These are phyloP conservation scores for Boletellus deceptivus DNA, from an alignment of 1,284 basidiomycete species.

Conservation along the genomic window DNA sequence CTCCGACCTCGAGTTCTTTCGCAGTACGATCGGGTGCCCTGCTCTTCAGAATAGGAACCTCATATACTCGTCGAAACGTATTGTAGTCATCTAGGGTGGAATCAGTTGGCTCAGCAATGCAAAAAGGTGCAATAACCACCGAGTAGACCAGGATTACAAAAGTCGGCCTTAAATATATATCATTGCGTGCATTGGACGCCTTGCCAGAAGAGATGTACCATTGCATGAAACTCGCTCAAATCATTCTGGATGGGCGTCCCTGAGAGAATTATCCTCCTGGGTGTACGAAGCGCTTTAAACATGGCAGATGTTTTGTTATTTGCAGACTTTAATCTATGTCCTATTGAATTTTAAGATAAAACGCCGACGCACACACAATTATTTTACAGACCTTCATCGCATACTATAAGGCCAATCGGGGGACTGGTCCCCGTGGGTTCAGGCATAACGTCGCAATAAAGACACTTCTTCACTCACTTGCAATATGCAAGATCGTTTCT, in stretches of 20 bases:
- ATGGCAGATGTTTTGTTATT: constrained; percentile 89
- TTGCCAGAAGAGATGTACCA: constrained; percentile 53
- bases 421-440: constrained; percentile 47
- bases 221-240: constrained; percentile 91
- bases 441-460: constrained; percentile 1
- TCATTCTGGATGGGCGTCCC: constrained; percentile 99
- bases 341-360: constrained; percentile 37
- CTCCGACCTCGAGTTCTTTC: constrained; percentile 75
- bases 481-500: constrained; percentile 64
- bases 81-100: constrained; percentile 59
- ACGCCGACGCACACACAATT: not conserved
- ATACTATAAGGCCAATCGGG: constrained; percentile 90
- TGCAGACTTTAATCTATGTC: constrained; percentile 92
- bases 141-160: constrained; percentile 89
- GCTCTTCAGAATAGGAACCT: constrained; percentile 86
- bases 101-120: not conserved
- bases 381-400: constrained; percentile 78
- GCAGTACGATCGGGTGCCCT: constrained; percentile 73
- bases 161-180: constrained; percentile 66
- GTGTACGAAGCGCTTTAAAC: constrained; percentile 79
- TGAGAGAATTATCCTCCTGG: constrained; percentile 82
- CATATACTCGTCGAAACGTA: constrained; percentile 80
- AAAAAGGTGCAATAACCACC: constrained; percentile 43
- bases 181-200: not conserved
- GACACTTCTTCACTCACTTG: constrained; percentile 44